phyloP scores from a whole-genome alignment of 176 grass and related monocot genomes.

The Triticum dicoccoides region DNA sequence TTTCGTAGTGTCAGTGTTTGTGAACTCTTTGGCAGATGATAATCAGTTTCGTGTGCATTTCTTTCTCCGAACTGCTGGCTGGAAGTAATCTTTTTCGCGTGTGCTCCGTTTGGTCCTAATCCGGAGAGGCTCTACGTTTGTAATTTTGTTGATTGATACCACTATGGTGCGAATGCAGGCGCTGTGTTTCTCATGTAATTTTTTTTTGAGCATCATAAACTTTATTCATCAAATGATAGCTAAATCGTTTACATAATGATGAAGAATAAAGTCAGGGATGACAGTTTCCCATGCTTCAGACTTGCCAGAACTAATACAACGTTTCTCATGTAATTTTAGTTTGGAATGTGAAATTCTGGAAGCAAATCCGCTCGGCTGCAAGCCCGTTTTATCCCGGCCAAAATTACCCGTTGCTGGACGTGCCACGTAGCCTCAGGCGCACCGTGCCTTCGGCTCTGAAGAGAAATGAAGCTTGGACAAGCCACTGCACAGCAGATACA shows the following conservation, averaged over 20 bases:
- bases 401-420: slow-evolving; percentile 4
- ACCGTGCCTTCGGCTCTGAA: neutral
- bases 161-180: too few species aligned
- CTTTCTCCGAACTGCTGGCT: neutral
- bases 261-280: too few species aligned
- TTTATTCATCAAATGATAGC: too few species aligned
- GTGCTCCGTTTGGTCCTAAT: neutral
- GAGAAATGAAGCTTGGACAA: neutral
- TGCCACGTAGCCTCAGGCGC: slow-evolving; percentile 14
- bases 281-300: too few species aligned
- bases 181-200: too few species aligned
- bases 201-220: too few species aligned
- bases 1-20: neutral
- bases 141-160: too few species aligned
- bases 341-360: too few species aligned
- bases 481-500: neutral
- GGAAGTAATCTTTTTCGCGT: neutral
- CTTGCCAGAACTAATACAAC: too few species aligned
- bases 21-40: slow-evolving; percentile 1
- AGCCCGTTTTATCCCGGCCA: neutral
- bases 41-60: neutral
- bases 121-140: neutral
- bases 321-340: neutral
- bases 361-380: too few species aligned
- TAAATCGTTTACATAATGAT: too few species aligned